phyloP scores from a whole-genome alignment of 2,329 filamentous ascomycete genomes.

The Dactylellina sp. region DNA sequence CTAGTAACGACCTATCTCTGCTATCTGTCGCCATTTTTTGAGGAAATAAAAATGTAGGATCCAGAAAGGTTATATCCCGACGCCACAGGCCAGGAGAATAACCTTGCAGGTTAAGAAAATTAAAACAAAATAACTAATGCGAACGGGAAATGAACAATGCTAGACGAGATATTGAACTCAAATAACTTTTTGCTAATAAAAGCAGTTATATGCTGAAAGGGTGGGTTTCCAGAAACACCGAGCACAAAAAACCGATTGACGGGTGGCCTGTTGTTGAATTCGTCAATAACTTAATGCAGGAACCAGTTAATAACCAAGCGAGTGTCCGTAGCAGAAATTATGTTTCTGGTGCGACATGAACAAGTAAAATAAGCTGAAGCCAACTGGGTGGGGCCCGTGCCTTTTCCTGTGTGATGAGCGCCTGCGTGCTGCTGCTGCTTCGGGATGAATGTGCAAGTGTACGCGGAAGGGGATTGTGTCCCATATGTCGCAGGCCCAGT shows the following conservation, averaged over 20 bases:
- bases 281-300: slow-evolving; percentile 53
- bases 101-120: slow-evolving; percentile 10
- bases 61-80: slow-evolving; percentile 26
- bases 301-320: slow-evolving; percentile 40
- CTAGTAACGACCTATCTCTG: slow-evolving; percentile 27
- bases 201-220: slow-evolving; percentile 29
- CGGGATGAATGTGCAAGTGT: slow-evolving; percentile 42
- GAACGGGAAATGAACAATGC: slow-evolving; percentile 36
- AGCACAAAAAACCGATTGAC: slow-evolving; percentile 22
- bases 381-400: slow-evolving; percentile 38
- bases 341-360: slow-evolving; percentile 53
- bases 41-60: slow-evolving; percentile 5
- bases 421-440: slow-evolving; percentile 38
- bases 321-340: slow-evolving; percentile 49
- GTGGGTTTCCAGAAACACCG: slow-evolving; percentile 33
- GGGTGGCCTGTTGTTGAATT: slow-evolving; percentile 25
- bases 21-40: slow-evolving; percentile 36
- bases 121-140: slow-evolving; percentile 2
- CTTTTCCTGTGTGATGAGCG: slow-evolving; percentile 39
- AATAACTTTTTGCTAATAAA: slow-evolving; percentile 28
- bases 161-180: slow-evolving; percentile 10
- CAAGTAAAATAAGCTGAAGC: slow-evolving; percentile 45
- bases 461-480: slow-evolving; percentile 49
- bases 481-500: slow-evolving; percentile 53
- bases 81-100: slow-evolving; percentile 10